Percentiles rank a stretch among this genome's conserved stretches.
phyloP scores from a whole-genome alignment of 805 yeast genomes.

The Barnettozyma wickerhamii region DNA sequence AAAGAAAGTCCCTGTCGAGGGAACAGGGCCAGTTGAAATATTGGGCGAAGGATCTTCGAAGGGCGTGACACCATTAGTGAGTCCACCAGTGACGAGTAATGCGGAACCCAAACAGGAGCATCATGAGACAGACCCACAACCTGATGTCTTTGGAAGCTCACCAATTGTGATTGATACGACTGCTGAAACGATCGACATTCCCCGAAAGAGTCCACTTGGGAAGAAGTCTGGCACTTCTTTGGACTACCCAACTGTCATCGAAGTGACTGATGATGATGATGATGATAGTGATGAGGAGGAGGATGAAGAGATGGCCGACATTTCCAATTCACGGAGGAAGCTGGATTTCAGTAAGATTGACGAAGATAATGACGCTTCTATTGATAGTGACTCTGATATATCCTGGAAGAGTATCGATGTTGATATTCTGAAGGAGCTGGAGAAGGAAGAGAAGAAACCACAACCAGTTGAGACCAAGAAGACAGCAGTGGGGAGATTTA shows the following conservation, averaged over 20 bases:
- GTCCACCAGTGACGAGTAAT: background rate
- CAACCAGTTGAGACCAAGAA: background rate
- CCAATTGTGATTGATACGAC: background rate
- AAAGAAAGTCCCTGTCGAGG: background rate
- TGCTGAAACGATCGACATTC: background rate
- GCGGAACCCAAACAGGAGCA: background rate
- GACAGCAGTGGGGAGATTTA: background rate
- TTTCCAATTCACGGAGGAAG: background rate
- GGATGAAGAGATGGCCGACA: slow-evolving; percentile 2
- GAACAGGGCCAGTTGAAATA: background rate
- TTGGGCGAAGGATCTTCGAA: background rate
- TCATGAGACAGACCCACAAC: background rate
- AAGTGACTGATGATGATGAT: background rate
- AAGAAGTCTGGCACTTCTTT: no score
- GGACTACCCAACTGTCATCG: background rate
- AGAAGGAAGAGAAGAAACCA: background rate
- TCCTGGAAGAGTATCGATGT: background rate
- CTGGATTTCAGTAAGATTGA: background rate
- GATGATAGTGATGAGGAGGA: no score
- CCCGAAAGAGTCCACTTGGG: no score
- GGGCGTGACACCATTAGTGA: background rate
- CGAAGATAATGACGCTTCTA: background rate
- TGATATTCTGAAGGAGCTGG: background rate
- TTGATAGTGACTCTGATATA: background rate
- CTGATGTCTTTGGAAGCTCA: background rate